These are phyloP conservation scores for Lachancea fermentati DNA, from an alignment of 805 yeast species.

Conservation along the genomic window DNA sequence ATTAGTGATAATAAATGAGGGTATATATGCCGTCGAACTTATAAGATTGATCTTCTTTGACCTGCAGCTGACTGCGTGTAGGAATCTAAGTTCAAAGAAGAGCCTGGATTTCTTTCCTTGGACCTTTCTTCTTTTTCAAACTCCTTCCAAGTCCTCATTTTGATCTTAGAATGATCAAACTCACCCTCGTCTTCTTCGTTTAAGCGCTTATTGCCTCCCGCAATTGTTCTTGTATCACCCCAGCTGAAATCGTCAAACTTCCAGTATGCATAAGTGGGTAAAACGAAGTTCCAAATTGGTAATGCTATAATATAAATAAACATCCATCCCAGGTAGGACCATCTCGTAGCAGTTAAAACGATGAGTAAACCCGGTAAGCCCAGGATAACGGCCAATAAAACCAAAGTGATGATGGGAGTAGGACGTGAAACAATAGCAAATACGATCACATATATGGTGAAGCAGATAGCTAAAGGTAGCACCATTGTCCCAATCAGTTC, in stretches of 20 bases:
- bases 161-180: constrained; percentile 85
- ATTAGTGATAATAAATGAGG: too few species aligned
- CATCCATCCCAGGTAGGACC: constrained; percentile 75
- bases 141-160: constrained; percentile 93
- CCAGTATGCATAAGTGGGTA: constrained; percentile 88
- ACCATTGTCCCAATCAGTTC: constrained; percentile 85
- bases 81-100: constrained; percentile 4
- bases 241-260: constrained; percentile 93
- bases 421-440: constrained; percentile 66
- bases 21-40: too few species aligned
- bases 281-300: constrained; percentile 90
- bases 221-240: constrained; percentile 90
- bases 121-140: constrained; percentile 57
- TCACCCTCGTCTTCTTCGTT: constrained; percentile 73
- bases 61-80: neutral
- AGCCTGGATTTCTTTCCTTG: constrained; percentile 1
- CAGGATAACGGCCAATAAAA: constrained; percentile 68
- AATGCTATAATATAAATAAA: constrained; percentile 68
- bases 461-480: constrained; percentile 79
- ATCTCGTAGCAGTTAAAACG: constrained; percentile 71
- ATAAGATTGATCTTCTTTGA: too few species aligned
- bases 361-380: constrained; percentile 84
- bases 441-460: constrained; percentile 74
- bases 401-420: constrained; percentile 70
- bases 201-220: constrained; percentile 54